phyloP scores from a whole-genome alignment of 164 flowering plant species.

The Magnolia sinica region DNA sequence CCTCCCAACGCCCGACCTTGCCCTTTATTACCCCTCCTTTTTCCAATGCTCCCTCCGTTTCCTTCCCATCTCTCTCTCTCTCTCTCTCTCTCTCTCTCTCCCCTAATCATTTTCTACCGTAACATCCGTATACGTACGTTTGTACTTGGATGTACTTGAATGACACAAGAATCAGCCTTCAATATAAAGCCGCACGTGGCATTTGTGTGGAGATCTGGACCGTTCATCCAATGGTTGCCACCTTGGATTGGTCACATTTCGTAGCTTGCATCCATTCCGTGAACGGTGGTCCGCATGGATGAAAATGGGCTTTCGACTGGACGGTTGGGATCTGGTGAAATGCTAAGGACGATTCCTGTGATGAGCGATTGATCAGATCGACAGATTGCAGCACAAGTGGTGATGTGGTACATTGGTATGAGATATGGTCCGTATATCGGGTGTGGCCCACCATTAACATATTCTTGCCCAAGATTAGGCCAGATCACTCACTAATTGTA shows the following conservation, averaged over 20 bases:
- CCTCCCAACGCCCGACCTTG: conserved; percentile 15
- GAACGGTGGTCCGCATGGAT: too few relatives aligned
- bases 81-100: conserved; percentile 2
- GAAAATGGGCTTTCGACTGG: too few relatives aligned
- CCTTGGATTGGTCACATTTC: background rate
- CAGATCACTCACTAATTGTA: too few relatives aligned
- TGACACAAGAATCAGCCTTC: background rate
- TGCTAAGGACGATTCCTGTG: too few relatives aligned
- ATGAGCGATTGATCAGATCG: too few relatives aligned
- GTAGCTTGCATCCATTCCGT: too few relatives aligned
- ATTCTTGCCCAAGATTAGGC: too few relatives aligned
- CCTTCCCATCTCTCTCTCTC: background rate
- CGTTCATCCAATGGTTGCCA: background rate
- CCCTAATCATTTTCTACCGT: background rate
- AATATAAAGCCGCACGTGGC: background rate
- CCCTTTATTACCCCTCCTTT: conserved; percentile 8
- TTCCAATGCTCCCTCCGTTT: conserved; percentile 6
- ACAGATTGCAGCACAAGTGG: too few relatives aligned
- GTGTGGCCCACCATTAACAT: too few relatives aligned
- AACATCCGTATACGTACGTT: background rate
- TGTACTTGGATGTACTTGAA: background rate
- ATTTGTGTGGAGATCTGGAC: background rate
- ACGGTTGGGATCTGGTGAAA: too few relatives aligned
- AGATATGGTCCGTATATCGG: too few relatives aligned
- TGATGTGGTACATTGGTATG: too few relatives aligned